Evolutionary conservation across 75 land plant genomes (phyloP).

Genomic region (Selaginella tamariscina): DNA sequence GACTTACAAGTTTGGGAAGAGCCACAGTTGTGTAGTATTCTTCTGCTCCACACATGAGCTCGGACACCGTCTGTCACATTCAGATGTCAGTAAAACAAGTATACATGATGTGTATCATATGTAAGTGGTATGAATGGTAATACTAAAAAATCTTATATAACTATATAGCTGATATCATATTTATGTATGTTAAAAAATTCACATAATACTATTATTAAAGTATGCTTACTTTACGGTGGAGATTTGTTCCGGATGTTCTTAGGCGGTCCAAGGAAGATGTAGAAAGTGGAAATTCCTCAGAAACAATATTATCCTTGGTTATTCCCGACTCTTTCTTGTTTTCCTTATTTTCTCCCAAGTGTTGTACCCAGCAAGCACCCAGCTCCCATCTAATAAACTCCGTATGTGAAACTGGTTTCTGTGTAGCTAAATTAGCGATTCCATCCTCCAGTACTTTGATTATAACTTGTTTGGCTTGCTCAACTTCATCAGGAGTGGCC

Average conservation of each 20-base stretch:
- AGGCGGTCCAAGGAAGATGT: not conserved
- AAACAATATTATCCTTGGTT: not conserved
- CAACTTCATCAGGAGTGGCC: not conserved
- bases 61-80: not conserved
- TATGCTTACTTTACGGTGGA: not conserved
- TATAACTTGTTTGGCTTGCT: not conserved
- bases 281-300: not conserved
- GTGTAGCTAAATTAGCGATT: not conserved
- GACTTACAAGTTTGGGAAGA: slow-evolving; percentile 6
- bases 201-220: not conserved
- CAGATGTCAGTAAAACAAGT: not conserved
- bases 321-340: not conserved
- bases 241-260: not conserved
- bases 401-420: not conserved
- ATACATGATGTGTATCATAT: too few species aligned
- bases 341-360: not conserved
- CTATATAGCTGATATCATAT: not conserved
- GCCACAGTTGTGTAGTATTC: slow-evolving; percentile 1
- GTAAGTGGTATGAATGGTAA: too few species aligned
- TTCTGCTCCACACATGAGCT: not conserved
- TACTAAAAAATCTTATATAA: not conserved
- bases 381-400: slow-evolving; percentile 2
- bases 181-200: not conserved
- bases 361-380: slow-evolving; percentile 9
- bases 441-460: not conserved